Evolutionary conservation across 148 eudicot genomes (phyloP).

Genomic region (Rhododendron griersonianum): DNA sequence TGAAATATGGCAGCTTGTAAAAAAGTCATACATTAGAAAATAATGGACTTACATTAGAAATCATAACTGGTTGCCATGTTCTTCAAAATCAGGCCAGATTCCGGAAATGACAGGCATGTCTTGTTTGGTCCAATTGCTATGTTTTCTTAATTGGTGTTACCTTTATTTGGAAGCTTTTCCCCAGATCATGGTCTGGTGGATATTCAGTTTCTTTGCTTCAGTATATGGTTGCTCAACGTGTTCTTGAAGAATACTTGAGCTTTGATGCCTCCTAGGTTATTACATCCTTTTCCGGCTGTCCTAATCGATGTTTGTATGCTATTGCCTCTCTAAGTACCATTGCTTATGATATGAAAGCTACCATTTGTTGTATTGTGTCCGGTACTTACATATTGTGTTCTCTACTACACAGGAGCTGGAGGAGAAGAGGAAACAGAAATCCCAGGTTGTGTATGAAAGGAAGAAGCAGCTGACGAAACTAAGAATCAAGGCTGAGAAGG

Average conservation of each 20-base stretch:
- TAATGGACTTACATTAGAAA: background rate
- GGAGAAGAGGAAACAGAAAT: conserved; percentile 35
- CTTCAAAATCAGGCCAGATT: background rate
- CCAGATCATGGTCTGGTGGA: background rate
- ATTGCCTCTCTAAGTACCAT: background rate
- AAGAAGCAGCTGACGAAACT: conserved; percentile 34
- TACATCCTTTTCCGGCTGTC: background rate
- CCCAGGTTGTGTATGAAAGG: conserved; percentile 30
- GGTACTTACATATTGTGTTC: background rate
- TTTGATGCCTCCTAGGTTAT: background rate
- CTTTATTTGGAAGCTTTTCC: background rate
- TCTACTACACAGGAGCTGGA: conserved; percentile 26
- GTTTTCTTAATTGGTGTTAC: background rate
- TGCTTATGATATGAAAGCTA: background rate
- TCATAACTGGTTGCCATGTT: background rate
- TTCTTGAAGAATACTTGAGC: background rate
- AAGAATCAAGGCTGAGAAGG: conserved; percentile 28
- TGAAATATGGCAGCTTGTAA: background rate
- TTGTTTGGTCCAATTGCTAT: background rate
- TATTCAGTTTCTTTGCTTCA: background rate
- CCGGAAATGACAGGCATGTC: no score
- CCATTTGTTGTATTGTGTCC: background rate
- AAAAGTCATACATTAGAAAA: background rate
- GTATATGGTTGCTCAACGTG: background rate
- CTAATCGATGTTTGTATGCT: background rate